Base-by-base conservation (phyloP, 2,329 filamentous ascomycete species). In the Coccinonectria pachysandricola region DNA sequence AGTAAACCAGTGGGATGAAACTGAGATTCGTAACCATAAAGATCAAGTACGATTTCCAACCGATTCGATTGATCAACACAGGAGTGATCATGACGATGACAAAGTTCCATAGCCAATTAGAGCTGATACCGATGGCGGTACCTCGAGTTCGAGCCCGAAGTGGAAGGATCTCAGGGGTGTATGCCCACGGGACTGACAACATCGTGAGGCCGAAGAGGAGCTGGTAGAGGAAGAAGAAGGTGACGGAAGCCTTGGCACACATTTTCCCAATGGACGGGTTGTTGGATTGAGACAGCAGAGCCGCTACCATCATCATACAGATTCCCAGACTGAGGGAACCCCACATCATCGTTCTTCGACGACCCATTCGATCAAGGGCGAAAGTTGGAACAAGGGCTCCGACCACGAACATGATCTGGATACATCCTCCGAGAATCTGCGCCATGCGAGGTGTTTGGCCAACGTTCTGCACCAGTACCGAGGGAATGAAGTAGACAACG, bases 31-130 rank as follows among this genome's bases (percentile, higher is more conserved):
- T 50, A 19, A 45, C 51, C 51, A 63, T 64, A 46, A 68, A 70
- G 36, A 68, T 65, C 4, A 69, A 48, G 35, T 69, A 70, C 0
- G 58, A 59, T 38, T 62, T 60, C 62, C 62, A 70, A 12, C 52
- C 39, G 1, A 71, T 45, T 8, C 52, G 56, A 26, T 54, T 53
- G 29, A 70, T 57, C 1, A 65, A 45, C 0, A 59, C 56, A 0
- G 65, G 65, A 1, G 63, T 68, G 15, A 70, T 59, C 60, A 65
- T 62, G 2, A 68, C 62, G n/a, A 68, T 41, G 11, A 50, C 39
- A 18, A 56, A 57, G 30, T 54, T 54, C 42, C 42, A 52, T 1
- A 53, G 35, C 54, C 53, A 59, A 29, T 57, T 57, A 1, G 50
- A 48, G 8, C 42, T 44, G 19, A 50, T 49, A 3, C 47, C 51